A percentile compares a stretch with the other conserved stretches of the same genome.
These are phyloP conservation scores for Penicillium sclerotigenum DNA, from an alignment of 2,329 filamentous ascomycete species.

Conservation along the genomic window DNA sequence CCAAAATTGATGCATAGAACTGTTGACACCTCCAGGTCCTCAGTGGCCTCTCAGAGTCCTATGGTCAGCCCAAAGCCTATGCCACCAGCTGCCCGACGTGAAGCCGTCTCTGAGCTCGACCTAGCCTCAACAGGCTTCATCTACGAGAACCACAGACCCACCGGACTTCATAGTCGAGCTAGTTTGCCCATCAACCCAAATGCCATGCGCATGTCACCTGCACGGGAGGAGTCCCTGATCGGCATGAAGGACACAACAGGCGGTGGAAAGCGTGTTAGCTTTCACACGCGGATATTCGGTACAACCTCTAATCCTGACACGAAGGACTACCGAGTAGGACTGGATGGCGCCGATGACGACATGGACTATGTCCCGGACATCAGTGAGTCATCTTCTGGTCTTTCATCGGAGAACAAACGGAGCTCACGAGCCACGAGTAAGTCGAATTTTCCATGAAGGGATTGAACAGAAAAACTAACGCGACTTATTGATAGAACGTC, in stretches of 20 bases:
- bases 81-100: constrained; percentile 1
- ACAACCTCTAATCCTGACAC: constrained; percentile 7
- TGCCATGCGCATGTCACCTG: constrained; percentile 2
- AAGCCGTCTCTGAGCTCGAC: constrained; percentile 1
- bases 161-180: constrained; percentile 4
- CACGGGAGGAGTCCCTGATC: not conserved
- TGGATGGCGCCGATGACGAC: constrained; percentile 1
- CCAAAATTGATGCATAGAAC: not conserved
- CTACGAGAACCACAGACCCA: constrained; percentile 4
- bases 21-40: not conserved
- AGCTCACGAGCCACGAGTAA: constrained; percentile 16
- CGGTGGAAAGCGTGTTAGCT: constrained; percentile 16
- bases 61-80: not conserved
- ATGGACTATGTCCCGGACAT: not conserved
- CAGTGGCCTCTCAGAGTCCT: not conserved
- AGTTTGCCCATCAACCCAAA: not conserved
- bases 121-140: constrained; percentile 6
- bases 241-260: not conserved
- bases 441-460: not conserved
- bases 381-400: not conserved
- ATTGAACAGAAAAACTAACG: not conserved
- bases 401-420: constrained; percentile 8
- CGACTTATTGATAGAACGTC: constrained; percentile 11
- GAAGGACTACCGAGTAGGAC: not conserved
- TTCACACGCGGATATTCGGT: constrained; percentile 13